Conservation (phyloP, 768 basidiomycete species). For the Hirschioporus abietinus region DNA sequence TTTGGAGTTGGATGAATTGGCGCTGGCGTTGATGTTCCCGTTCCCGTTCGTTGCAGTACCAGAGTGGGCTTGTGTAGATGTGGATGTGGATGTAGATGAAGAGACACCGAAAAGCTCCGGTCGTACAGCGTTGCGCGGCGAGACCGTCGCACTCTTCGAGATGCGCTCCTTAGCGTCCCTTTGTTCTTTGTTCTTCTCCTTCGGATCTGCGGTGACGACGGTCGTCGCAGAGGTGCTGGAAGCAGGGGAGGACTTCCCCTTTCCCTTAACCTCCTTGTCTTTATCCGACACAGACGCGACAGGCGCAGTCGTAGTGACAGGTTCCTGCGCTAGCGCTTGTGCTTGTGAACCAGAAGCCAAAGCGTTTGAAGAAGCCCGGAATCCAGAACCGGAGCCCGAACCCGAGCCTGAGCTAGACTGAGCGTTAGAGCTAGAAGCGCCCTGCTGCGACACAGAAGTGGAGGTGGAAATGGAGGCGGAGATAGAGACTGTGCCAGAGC, state of each 20-base stretch:
- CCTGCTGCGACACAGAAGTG: background rate
- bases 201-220: background rate
- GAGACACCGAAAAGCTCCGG: background rate
- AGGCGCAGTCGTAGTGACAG: background rate
- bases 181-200: background rate
- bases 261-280: background rate
- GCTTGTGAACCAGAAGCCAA: background rate
- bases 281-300: background rate
- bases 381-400: background rate
- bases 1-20: background rate
- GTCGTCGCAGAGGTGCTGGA: background rate
- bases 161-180: background rate
- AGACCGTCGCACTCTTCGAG: conserved; percentile 4
- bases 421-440: background rate
- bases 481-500: background rate
- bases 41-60: too few species aligned
- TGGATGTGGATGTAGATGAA: background rate
- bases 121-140: background rate
- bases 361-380: background rate
- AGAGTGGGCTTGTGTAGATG: background rate
- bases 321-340: background rate
- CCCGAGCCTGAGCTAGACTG: background rate
- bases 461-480: background rate
- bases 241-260: background rate
- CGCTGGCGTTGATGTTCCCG: too few species aligned